Evolutionary conservation across 331 rosid genomes (phyloP), one percentile per base, ranked within the genome.

Genomic region (Dryas integrifolia): DNA sequence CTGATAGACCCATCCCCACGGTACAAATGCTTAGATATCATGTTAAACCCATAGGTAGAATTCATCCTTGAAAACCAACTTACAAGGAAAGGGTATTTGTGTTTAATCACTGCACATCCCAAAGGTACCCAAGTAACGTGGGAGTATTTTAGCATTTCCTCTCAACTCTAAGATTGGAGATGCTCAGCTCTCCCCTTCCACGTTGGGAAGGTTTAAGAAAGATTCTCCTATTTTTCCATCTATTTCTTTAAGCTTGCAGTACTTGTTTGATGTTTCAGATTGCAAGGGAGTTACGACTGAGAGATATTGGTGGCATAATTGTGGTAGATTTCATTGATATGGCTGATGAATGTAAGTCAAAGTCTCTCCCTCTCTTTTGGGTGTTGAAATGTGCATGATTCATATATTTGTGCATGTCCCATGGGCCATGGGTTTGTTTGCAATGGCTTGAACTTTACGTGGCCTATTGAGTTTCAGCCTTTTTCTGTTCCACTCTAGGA

Each of bases 301-400:
- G 98, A 79, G 97, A 95, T 85, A 88, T 95, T 72, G 97, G 98
- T 58, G 98, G 98, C 84, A 95, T 95, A 73, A 95, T 95, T 47
- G 98, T 95, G 21, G 97, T 95, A 65, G 98, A 95, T 88, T 95
- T 95, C 84, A 92, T 92, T 80, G 97, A 89, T 77, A 95, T 95
- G 98, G 78, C 64, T 15, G 97, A 92, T 74, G 98, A 95, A 64
- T 92, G 98, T 95, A 76, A 85, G 87, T 80, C 21, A n/a, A 72
- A 77, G 72, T 63, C 67, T 77, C 65, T 68, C 75, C 74, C 67
- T 71, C 80, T 62, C 39, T 45, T 58, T 57, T 6, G 1, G 5
- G 47, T 26, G 7, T 4, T 59, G 43, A 7, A 15, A 10, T 70
- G 58, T 76, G 65, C 63, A 9, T 21, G 67, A 45, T 53, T 69